phyloP scores from a whole-genome alignment of 306 rosid species.

The Dryas alaskensis region DNA sequence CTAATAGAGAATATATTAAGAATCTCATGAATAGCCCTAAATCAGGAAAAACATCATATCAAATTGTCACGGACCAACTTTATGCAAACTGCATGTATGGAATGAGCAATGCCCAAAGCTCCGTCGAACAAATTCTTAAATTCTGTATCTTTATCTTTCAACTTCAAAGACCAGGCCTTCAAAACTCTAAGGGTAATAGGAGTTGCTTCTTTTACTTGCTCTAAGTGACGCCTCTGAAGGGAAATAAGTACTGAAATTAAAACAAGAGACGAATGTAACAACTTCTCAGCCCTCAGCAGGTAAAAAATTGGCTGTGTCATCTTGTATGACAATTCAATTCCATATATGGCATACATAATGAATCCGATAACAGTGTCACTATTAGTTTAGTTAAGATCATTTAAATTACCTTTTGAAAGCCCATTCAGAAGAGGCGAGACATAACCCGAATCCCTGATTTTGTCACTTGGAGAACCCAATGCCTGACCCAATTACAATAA shows the following conservation, averaged over 20 bases:
- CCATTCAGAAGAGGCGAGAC: constrained; percentile 57
- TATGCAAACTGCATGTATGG: constrained; percentile 55
- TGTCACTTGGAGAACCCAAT: constrained; percentile 44
- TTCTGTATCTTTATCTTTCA: constrained; percentile 43
- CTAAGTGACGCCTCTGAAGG: constrained; percentile 76
- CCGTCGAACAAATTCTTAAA: constrained; percentile 42
- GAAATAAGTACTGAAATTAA: constrained; percentile 60
- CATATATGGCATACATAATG: no score
- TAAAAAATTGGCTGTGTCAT: background rate
- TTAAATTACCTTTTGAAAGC: constrained; percentile 65
- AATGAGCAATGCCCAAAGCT: constrained; percentile 65
- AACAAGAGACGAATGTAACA: background rate
- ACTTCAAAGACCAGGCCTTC: constrained; percentile 50
- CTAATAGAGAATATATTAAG: constrained; percentile 21
- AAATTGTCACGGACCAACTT: constrained; percentile 59
- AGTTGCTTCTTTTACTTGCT: constrained; percentile 64
- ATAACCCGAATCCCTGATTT: constrained; percentile 42
- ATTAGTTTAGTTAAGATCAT: background rate
- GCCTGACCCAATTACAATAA: constrained; percentile 55
- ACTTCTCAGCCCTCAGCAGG: constrained; percentile 9
- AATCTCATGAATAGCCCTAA: constrained; percentile 20
- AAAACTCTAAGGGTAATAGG: constrained; percentile 70
- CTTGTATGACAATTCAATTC: background rate
- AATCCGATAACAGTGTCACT: background rate
- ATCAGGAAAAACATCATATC: constrained; percentile 10